Conservation (phyloP, 345 rosid species). For the Sisymbrium altissimum region DNA sequence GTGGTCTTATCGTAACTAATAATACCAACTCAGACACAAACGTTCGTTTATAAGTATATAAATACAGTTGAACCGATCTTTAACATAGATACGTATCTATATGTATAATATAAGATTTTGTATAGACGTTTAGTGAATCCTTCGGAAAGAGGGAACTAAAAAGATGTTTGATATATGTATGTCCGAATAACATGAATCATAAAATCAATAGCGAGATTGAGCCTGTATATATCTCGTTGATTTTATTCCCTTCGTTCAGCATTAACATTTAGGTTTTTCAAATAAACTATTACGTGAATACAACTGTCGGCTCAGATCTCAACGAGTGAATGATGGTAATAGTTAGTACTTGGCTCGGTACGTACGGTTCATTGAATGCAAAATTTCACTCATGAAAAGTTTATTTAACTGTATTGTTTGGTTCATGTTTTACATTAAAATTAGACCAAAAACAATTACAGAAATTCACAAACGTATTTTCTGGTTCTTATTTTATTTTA, state of each 20-base stretch:
- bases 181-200: not conserved
- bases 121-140: not conserved
- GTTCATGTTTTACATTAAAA: not conserved
- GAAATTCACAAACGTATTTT: not conserved
- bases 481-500: too few species aligned
- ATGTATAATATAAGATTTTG: not conserved
- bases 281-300: conserved; percentile 7
- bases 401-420: not conserved
- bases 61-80: not conserved
- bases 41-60: not conserved
- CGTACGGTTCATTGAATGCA: conserved; percentile 23
- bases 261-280: not conserved
- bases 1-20: not conserved
- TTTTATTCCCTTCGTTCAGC: conserved; percentile 2
- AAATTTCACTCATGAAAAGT: not conserved
- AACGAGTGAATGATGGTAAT: conserved; percentile 1
- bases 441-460: not conserved
- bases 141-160: conserved; percentile 3
- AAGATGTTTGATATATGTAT: conserved; percentile 13
- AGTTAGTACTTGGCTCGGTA: not conserved
- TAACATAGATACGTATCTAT: not conserved
- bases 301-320: conserved; percentile 27
- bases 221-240: conserved; percentile 17
- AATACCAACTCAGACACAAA: not conserved
- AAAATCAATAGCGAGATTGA: not conserved